phyloP scores from a whole-genome alignment of 1,284 basidiomycete species.

The Cryptococcus sp. region DNA sequence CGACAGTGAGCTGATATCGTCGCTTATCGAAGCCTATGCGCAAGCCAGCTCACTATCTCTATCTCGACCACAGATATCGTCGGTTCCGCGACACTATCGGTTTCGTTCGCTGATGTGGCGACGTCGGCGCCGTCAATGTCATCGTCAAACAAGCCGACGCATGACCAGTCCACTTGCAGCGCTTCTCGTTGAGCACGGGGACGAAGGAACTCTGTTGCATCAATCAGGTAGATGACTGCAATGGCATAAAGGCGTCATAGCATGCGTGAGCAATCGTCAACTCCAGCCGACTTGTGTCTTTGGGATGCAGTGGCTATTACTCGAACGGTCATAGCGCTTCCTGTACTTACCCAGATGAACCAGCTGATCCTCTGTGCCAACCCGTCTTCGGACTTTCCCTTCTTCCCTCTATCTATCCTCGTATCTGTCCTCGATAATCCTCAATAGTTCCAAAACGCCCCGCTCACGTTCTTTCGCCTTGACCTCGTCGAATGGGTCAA shows the following conservation, averaged over 20 bases:
- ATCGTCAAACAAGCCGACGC: conserved; percentile 28
- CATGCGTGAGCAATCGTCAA: conserved; percentile 1
- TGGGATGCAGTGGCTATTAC: background rate
- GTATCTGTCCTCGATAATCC: conserved; percentile 43
- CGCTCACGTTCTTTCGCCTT: conserved; percentile 26
- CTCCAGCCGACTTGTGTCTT: background rate
- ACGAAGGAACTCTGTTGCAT: conserved; percentile 37
- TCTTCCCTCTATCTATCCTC: conserved; percentile 44
- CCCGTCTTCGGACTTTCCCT: conserved; percentile 39
- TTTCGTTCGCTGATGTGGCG: background rate
- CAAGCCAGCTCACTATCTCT: conserved; percentile 23
- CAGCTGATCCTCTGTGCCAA: conserved; percentile 38
- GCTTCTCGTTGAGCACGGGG: conserved; percentile 5
- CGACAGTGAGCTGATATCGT: background rate
- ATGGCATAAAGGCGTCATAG: background rate
- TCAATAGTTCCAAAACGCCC: conserved; percentile 34
- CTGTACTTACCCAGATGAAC: conserved; percentile 43
- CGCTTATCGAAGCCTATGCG: background rate
- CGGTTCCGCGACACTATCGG: background rate
- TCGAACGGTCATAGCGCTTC: too few relatives aligned
- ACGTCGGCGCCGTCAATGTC: background rate
- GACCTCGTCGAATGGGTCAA: conserved; percentile 8
- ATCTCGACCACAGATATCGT: conserved; percentile 18
- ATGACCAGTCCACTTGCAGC: conserved; percentile 34
- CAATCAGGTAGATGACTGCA: conserved; percentile 47